Evolutionary conservation across 441 rosid species (phyloP).

Genomic region (Geranium incanum): DNA sequence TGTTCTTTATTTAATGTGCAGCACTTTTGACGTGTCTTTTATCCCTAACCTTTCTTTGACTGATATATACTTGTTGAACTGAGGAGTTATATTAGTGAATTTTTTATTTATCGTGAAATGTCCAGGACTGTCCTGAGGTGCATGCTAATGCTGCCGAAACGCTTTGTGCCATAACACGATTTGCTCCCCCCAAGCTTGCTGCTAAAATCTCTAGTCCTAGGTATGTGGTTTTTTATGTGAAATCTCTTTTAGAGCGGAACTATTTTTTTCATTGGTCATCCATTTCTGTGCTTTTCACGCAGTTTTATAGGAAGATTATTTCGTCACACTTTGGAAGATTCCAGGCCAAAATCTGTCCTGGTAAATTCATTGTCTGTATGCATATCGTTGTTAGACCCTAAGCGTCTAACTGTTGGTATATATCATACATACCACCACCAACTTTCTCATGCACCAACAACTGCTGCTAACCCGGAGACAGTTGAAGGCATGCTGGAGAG

Average conservation of each 20-base stretch:
- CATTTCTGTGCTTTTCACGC: constrained; percentile 20
- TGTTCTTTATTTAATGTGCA: not conserved
- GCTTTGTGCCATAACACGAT: constrained; percentile 75
- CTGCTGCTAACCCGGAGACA: constrained; percentile 60
- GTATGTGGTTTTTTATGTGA: constrained; percentile 28
- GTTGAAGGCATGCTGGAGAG: constrained; percentile 84
- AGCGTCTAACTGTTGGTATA: constrained; percentile 58
- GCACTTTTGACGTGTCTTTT: not conserved
- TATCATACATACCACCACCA: constrained; percentile 63
- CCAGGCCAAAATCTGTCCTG: constrained; percentile 82
- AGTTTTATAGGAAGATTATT: constrained; percentile 76
- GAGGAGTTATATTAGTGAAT: constrained; percentile 6
- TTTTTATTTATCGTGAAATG: constrained; percentile 8
- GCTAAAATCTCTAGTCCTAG: constrained; percentile 70
- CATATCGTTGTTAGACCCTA: constrained; percentile 88
- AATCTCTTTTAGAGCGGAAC: not conserved
- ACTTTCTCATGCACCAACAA: constrained; percentile 45
- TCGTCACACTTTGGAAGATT: constrained; percentile 74
- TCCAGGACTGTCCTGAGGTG: constrained; percentile 83
- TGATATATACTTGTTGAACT: not conserved
- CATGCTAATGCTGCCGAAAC: constrained; percentile 92
- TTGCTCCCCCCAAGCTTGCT: constrained; percentile 78
- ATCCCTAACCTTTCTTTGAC: not conserved
- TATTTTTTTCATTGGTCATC: constrained; percentile 5
- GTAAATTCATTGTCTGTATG: constrained; percentile 81